phyloP scores from a whole-genome alignment of 2,329 filamentous ascomycete genomes.

The Dactylellina haptotyla region DNA sequence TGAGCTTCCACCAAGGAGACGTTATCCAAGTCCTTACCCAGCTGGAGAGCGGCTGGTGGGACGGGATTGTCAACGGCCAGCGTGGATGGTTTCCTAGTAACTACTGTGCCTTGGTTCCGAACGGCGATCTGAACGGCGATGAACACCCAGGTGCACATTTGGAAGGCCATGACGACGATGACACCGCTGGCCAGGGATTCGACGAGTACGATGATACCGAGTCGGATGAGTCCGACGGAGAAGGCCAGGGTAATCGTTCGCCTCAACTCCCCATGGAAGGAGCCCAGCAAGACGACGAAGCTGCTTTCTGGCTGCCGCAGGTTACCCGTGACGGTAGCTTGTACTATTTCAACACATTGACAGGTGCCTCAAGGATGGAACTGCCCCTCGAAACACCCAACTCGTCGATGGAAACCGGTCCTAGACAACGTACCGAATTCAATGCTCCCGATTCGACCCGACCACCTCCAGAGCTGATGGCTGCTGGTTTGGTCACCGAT shows the following conservation, averaged over 20 bases:
- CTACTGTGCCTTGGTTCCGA: constrained; percentile 88
- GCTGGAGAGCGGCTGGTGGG: constrained; percentile 99
- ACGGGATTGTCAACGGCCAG: constrained; percentile 95
- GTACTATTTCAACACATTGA: constrained; percentile 99
- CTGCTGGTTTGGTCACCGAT: constrained; percentile 77
- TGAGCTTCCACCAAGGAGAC: constrained; percentile 96
- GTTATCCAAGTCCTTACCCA: constrained; percentile 98
- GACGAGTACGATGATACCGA: constrained; percentile 71
- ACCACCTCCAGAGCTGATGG: constrained; percentile 90
- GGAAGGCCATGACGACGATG: constrained; percentile 71
- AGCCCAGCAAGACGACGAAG: constrained; percentile 75
- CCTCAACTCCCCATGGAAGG: constrained; percentile 72
- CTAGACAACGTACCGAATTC: constrained; percentile 86
- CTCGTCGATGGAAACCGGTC: constrained; percentile 81
- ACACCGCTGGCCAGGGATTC: constrained; percentile 74
- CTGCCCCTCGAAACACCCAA: constrained; percentile 90
- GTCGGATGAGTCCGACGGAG: constrained; percentile 65
- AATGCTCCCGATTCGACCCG: constrained; percentile 88
- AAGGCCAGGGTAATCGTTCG: constrained; percentile 66
- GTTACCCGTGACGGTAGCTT: constrained; percentile 90
- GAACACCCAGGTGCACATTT: constrained; percentile 67
- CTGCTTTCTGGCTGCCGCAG: constrained; percentile 98
- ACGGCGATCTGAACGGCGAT: constrained; percentile 77
- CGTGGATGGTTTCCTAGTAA: constrained; percentile 99
- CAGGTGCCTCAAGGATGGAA: constrained; percentile 93